These are phyloP conservation scores for Chlorella variabilis DNA, from an alignment of 163 green algal genomes.

Conservation along the genomic window DNA sequence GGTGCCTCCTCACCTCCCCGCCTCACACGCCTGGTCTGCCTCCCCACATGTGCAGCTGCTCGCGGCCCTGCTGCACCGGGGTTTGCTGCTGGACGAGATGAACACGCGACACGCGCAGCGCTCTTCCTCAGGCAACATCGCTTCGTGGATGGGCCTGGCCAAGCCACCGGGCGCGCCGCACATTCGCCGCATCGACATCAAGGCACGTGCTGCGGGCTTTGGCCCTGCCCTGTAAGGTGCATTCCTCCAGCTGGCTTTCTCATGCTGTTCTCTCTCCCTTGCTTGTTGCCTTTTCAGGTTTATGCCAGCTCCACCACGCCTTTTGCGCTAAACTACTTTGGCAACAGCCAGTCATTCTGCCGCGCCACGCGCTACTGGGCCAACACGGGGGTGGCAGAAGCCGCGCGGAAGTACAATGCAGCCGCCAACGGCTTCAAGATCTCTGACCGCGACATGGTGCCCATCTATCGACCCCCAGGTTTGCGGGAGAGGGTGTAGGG, in stretches of 20 bases:
- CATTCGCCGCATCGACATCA: slow-evolving; percentile 64
- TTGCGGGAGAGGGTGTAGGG: too few relatives aligned
- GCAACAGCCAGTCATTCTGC: slow-evolving; percentile 60
- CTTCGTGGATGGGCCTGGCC: slow-evolving; percentile 72
- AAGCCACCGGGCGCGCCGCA: slow-evolving; percentile 20
- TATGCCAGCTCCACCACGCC: slow-evolving; percentile 20
- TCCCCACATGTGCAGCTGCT: slow-evolving; percentile 50
- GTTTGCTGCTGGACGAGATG: slow-evolving; percentile 59
- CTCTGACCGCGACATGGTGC: slow-evolving; percentile 37
- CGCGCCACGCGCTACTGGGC: slow-evolving; percentile 66
- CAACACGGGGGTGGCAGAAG: not conserved
- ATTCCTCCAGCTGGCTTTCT: not conserved
- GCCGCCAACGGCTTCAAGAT: slow-evolving; percentile 52
- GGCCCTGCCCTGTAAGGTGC: too few relatives aligned
- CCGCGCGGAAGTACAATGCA: not conserved
- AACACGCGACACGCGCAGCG: not conserved
- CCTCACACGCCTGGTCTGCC: too few relatives aligned
- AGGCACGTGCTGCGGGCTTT: slow-evolving; percentile 20
- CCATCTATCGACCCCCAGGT: slow-evolving; percentile 1
- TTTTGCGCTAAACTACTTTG: slow-evolving; percentile 75
- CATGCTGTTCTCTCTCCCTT: too few relatives aligned
- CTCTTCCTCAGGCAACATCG: not conserved
- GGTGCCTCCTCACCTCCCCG: too few relatives aligned
- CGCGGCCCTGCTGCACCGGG: slow-evolving; percentile 33
- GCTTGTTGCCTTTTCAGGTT: too few relatives aligned